phyloP scores from a whole-genome alignment of 192 early-diverging fungal genomes.

The Coemansia sp. region DNA sequence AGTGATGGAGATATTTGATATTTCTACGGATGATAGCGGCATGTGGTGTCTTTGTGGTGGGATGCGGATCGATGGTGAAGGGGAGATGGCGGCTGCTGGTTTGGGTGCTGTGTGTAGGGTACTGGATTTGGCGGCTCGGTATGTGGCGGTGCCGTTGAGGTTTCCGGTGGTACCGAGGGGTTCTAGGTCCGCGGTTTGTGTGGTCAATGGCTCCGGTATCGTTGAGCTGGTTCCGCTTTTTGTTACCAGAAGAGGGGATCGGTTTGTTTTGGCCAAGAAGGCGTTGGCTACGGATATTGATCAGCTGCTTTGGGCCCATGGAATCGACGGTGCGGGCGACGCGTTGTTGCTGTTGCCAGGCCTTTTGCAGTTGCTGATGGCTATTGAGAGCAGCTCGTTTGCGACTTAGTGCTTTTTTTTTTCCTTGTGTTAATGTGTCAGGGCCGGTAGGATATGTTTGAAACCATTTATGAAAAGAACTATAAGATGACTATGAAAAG shows the following conservation, averaged over 20 bases:
- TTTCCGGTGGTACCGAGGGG: conserved; percentile 30
- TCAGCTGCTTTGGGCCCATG: conserved; percentile 28
- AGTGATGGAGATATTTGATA: conserved; percentile 15
- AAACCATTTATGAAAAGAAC: too few species aligned
- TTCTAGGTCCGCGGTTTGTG: conserved; percentile 21
- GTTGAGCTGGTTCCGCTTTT: conserved; percentile 30
- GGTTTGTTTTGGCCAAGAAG: conserved; percentile 12
- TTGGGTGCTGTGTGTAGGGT: conserved; percentile 26
- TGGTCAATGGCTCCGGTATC: neutral
- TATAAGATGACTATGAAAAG: too few species aligned
- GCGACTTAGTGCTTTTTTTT: too few species aligned
- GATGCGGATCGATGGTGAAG: neutral
- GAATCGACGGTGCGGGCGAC: conserved; percentile 12
- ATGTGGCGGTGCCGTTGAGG: conserved; percentile 19
- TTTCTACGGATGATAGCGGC: conserved; percentile 12
- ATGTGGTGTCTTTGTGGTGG: conserved; percentile 39
- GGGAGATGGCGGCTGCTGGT: conserved; percentile 29
- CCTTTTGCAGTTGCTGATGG: conserved; percentile 38
- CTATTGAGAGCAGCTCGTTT: conserved; percentile 34
- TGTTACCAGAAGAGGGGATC: conserved; percentile 12
- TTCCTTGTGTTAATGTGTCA: too few species aligned
- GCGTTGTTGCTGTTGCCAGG: conserved; percentile 11
- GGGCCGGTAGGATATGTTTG: too few species aligned
- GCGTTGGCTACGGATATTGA: conserved; percentile 24
- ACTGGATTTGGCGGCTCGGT: conserved; percentile 17